Evolutionary conservation across 345 rosid species (phyloP), one percentile per base, ranked within the genome.

Genomic region (Clarkia xantiana): DNA sequence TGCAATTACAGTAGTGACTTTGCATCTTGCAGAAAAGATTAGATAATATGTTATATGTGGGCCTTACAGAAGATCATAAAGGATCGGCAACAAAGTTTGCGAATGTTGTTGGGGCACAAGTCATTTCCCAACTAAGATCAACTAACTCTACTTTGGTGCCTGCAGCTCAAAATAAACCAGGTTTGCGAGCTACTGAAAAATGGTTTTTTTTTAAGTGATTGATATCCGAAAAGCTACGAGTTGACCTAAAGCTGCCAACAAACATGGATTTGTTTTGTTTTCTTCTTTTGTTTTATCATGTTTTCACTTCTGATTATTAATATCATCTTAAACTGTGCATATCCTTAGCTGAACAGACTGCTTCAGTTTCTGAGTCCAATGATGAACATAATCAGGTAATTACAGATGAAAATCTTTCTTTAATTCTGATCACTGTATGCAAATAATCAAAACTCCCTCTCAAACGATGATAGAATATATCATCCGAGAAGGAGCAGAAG

Each of bases 61-160:
- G 98, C 52, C 76, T 91, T 46, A 91, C 98, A 10, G 94, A 90
- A 72, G 80, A 83, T 51, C 96, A 86, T 62, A 75, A 67, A 62
- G 93, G 86, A 69, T 86, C 98, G 57, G 98, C 98, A 55, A 76
- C 85, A 45, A 76, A 86, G 74, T 91, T 91, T 59, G 98, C 79
- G 10, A 71, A 86, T 76, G 79, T 86, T 62, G 93, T 91, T 49
- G 98, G 94, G 43, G 79, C 88, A n/a, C 91, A 91, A 67, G 75
- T 86, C 49, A 81, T 86, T 49, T 79, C 98, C 19, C 93, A 86
- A 69, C 58, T 67, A 61, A 68, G 45, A 58, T 56, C 65, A 52
- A 57, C 66, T 39, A 67, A 62, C 52, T 51, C 73, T 49, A 64
- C 49, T 49, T 10, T 22, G 23, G 62, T 46, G 57, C 51, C 18